Conservation (phyloP, 352 stramenopile species). For the Globisporangium sylvaticum region DNA sequence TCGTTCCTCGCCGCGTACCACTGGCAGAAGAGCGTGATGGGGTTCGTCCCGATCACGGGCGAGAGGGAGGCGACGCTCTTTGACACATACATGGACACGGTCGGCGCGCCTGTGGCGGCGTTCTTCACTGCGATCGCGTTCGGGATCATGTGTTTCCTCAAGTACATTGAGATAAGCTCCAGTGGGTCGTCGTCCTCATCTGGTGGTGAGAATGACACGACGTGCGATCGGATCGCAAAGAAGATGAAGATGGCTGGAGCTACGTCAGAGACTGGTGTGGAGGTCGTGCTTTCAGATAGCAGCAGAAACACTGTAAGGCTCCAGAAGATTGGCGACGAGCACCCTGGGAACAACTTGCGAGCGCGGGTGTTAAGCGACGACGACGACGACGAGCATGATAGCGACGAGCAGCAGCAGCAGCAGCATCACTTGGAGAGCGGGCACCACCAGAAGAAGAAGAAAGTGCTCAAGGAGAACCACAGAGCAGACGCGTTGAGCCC, state of each 20-base stretch:
- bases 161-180: conserved; percentile 31
- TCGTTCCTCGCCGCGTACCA: conserved; percentile 72
- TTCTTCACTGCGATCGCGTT: conserved; percentile 53
- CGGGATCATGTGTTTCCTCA: conserved; percentile 49
- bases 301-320: neutral
- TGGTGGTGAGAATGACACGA: neutral
- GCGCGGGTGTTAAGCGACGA: conserved; percentile 15
- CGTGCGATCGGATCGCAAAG: neutral
- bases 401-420: neutral
- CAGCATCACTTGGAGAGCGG: neutral
- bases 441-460: conserved; percentile 18
- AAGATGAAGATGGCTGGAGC: neutral
- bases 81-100: conserved; percentile 50
- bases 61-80: conserved; percentile 25
- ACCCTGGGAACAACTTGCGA: conserved; percentile 1
- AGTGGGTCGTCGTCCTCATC: neutral
- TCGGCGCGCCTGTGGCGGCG: conserved; percentile 39
- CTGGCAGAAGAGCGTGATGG: conserved; percentile 70
- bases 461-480: conserved; percentile 3
- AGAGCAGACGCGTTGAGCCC: neutral
- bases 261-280: neutral
- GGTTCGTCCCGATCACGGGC: conserved; percentile 22
- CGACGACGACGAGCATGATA: conserved; percentile 19
- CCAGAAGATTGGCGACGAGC: conserved; percentile 9
- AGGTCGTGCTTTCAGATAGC: conserved; percentile 8